Base-by-base conservation (phyloP, 441 rosid species). In the Populus hybrid region DNA sequence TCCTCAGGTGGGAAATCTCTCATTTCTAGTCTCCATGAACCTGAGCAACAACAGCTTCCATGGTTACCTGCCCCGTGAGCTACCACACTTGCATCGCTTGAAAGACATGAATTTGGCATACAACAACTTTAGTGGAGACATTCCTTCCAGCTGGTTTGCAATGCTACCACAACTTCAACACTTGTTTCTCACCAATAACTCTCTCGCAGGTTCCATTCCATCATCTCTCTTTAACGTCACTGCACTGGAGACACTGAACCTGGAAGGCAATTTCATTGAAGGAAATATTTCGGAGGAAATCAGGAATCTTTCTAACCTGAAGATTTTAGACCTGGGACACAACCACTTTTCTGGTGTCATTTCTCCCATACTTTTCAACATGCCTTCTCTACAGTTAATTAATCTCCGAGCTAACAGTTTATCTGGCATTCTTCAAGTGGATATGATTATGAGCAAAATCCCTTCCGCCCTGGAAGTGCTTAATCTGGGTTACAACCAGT, bases 21-120 rank as follows among this genome's bases (percentile, higher is more conserved):
- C 77, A 8, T 76, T 73, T 21, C 67, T 76, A 2, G 29, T 33
- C 6, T 5, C 50, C 9, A 26, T 80, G 0, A 28, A 76, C 40
- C 56, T 80, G 18, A 42, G 74, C 0, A 72, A 76, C 74, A 80
- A 76, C 77, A 76, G 69, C 35, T 80, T 80, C 38, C 59, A 56
- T 23, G 84, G 81, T 8, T 0, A 16, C n/a, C 59, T 72, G 9
- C 76, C 70, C 0, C 0, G 0, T 1, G 73, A 71, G 2, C 36
- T 77, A 29, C 26, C 63, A 9, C 63, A 69, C 10, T 35, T 77
- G 59, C 63, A 29, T 4, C 64, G 50, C 2, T 50, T 74, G 45
- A 56, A 61, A 50, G 20, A 2, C 45, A 18, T 69, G 36, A 42
- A 68, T 9, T 18, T 68, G 9, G 10, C 10, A 10, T 21, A 21